These are phyloP conservation scores for Arthonia radiata DNA, from an alignment of 495 filamentous ascomycete genomes.

Conservation along the genomic window DNA sequence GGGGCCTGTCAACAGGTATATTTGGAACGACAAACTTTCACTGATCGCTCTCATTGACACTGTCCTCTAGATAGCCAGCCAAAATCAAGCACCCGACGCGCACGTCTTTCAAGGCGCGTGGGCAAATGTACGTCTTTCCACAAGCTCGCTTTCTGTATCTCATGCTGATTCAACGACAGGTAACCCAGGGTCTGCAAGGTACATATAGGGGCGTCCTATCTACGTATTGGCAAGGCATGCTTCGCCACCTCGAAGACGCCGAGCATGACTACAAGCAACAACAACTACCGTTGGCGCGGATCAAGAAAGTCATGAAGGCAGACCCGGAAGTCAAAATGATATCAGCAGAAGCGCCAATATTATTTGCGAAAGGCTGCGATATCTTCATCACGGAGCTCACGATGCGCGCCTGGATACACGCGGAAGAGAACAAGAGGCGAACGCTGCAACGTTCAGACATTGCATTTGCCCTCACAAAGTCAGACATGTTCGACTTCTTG, in stretches of 20 bases:
- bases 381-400: conserved; percentile 98
- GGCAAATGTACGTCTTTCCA: conserved; percentile 47
- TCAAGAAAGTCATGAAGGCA: conserved; percentile 99
- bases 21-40: neutral
- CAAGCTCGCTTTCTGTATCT: conserved; percentile 1
- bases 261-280: conserved; percentile 96
- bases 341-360: conserved; percentile 86
- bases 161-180: conserved; percentile 21
- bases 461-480: conserved; percentile 81
- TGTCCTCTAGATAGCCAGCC: conserved; percentile 20
- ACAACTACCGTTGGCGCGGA: conserved; percentile 80
- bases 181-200: conserved; percentile 83
- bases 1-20: conserved; percentile 25
- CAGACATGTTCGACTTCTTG: conserved; percentile 98
- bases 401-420: conserved; percentile 99
- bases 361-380: conserved; percentile 97
- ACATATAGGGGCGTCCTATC: conserved; percentile 90
- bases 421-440: conserved; percentile 92
- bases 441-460: conserved; percentile 93
- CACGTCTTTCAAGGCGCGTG: conserved; percentile 83
- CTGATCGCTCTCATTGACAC: conserved; percentile 5
- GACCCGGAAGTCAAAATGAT: conserved; percentile 99
- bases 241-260: conserved; percentile 80
- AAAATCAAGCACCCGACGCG: conserved; percentile 58
- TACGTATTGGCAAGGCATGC: conserved; percentile 95